A percentile compares a stretch with the other conserved stretches of the same genome.
Conservation (phyloP, 306 rosid species). For the Citrullus mucosospermus region DNA sequence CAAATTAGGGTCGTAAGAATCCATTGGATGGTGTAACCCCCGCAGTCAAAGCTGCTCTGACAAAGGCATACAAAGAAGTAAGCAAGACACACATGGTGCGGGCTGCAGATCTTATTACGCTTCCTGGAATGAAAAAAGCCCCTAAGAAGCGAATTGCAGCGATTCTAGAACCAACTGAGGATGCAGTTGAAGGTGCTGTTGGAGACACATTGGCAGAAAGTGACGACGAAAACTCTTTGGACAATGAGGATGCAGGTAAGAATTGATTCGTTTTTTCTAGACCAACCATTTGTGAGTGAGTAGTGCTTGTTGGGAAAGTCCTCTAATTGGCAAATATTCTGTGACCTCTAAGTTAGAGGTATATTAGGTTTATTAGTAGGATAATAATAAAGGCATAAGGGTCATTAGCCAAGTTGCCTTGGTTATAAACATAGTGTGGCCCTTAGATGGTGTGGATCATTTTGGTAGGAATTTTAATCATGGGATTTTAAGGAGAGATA, state of each 20-base stretch:
- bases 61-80: constrained; percentile 82
- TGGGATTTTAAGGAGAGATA: too few relatives aligned
- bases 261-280: background rate
- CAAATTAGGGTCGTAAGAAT: constrained; percentile 68
- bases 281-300: background rate
- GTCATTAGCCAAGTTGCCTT: too few relatives aligned
- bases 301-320: background rate
- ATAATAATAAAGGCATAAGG: too few relatives aligned
- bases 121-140: constrained; percentile 68
- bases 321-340: background rate
- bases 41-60: constrained; percentile 71
- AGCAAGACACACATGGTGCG: constrained; percentile 57
- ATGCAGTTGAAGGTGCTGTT: constrained; percentile 39
- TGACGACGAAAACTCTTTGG: constrained; percentile 61
- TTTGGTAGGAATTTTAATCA: too few relatives aligned
- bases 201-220: constrained; percentile 39
- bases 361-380: too few relatives aligned
- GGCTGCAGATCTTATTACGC: constrained; percentile 50
- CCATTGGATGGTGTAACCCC: constrained; percentile 62
- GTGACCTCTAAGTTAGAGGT: too few relatives aligned
- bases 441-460: too few relatives aligned
- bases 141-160: constrained; percentile 86
- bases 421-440: too few relatives aligned
- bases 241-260: constrained; percentile 54
- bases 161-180: constrained; percentile 64